Percentiles rank a stretch among this genome's conserved stretches.
Evolutionary conservation across 2,329 filamentous ascomycete genomes (phyloP).

Genomic region (Aureobasidium sp.): DNA sequence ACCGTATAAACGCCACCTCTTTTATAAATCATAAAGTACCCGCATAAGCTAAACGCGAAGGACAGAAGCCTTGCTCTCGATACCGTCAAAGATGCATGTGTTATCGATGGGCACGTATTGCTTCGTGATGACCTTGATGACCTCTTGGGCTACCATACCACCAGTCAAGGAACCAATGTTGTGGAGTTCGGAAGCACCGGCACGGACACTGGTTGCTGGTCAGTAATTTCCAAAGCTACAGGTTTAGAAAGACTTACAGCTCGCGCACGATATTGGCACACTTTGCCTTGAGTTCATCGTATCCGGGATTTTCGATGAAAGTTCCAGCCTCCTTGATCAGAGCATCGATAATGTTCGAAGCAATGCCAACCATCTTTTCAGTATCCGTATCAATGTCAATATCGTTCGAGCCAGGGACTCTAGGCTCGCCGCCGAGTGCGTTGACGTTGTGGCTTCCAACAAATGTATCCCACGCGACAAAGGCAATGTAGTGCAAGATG

Average conservation of each 20-base stretch:
- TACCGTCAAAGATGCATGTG: constrained; percentile 56
- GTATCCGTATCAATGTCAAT: constrained; percentile 30
- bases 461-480: constrained; percentile 45
- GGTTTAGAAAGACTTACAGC: constrained; percentile 30
- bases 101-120: constrained; percentile 61
- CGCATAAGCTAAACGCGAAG: constrained; percentile 24
- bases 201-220: constrained; percentile 50
- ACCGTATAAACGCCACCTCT: not conserved
- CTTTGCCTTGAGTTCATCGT: constrained; percentile 30
- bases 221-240: not conserved
- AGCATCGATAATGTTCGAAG: constrained; percentile 35
- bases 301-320: constrained; percentile 37
- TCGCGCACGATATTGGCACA: constrained; percentile 36
- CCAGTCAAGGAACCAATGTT: constrained; percentile 84
- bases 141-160: constrained; percentile 92
- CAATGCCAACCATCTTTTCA: constrained; percentile 37
- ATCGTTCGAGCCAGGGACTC: constrained; percentile 32
- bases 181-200: constrained; percentile 79
- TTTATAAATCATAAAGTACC: not conserved
- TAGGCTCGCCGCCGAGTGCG: constrained; percentile 28
- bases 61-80: constrained; percentile 49
- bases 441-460: constrained; percentile 35
- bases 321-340: constrained; percentile 37
- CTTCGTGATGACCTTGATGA: constrained; percentile 78
- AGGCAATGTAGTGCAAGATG: constrained; percentile 44